A percentile compares a stretch with the other conserved stretches of the same genome.
These are phyloP conservation scores for Exophiala calicioides DNA, from an alignment of 2,329 filamentous ascomycete species.

Conservation along the genomic window DNA sequence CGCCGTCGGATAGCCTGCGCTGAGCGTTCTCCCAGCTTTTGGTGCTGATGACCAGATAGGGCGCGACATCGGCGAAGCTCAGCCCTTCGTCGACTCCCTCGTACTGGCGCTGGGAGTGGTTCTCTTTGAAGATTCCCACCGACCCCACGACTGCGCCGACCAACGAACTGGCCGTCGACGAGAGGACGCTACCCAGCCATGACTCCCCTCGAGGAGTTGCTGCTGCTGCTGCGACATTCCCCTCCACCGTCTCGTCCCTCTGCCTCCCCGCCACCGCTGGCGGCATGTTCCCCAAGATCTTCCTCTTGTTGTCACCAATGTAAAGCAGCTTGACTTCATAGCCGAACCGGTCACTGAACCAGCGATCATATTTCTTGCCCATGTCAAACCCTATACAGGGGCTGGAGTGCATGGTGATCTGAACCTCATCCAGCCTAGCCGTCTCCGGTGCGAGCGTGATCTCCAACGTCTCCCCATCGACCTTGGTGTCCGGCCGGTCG, in stretches of 20 bases:
- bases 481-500: constrained; percentile 23
- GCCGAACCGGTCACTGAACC: constrained; percentile 69
- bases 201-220: constrained; percentile 10
- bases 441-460: constrained; percentile 60
- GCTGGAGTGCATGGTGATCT: constrained; percentile 63
- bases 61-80: constrained; percentile 73
- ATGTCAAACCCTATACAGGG: constrained; percentile 63
- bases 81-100: constrained; percentile 52
- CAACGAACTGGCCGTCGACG: constrained; percentile 19
- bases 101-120: constrained; percentile 10
- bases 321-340: constrained; percentile 64
- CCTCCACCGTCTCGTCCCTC: neutral
- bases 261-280: constrained; percentile 42
- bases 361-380: constrained; percentile 60
- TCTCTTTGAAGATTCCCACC: constrained; percentile 6
- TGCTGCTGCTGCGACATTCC: neutral
- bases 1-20: constrained; percentile 50
- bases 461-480: constrained; percentile 44
- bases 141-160: constrained; percentile 9
- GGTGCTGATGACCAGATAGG: constrained; percentile 71
- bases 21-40: constrained; percentile 62
- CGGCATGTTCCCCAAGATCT: constrained; percentile 63
- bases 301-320: constrained; percentile 61
- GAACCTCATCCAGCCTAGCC: constrained; percentile 47
- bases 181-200: constrained; percentile 26